Evolutionary conservation across 257 asterid species (phyloP).

Genomic region (Rauvolfia tetraphylla): DNA sequence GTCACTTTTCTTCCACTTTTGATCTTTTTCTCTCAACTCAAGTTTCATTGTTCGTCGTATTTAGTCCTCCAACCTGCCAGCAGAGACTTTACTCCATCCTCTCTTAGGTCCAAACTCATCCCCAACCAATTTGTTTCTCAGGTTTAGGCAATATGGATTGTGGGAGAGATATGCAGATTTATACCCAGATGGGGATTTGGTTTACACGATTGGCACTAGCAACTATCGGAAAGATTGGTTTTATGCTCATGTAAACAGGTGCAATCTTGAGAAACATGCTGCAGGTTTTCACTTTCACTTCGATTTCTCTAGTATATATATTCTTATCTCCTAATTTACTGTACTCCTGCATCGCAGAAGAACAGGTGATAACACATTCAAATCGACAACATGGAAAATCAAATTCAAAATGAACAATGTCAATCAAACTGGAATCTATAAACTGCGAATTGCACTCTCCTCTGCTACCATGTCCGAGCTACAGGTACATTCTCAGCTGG

Average conservation of each 20-base stretch:
- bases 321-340: background rate
- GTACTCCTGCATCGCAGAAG: conserved; percentile 35
- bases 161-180: conserved; percentile 84
- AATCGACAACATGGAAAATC: conserved; percentile 74
- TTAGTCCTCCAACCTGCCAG: background rate
- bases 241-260: conserved; percentile 62
- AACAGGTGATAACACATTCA: conserved; percentile 43
- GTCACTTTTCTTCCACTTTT: conserved; percentile 24
- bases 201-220: conserved; percentile 58
- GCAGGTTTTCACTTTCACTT: no score
- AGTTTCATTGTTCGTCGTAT: background rate
- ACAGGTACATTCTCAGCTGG: conserved; percentile 43
- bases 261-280: background rate
- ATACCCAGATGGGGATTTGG: conserved; percentile 60
- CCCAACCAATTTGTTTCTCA: conserved; percentile 18
- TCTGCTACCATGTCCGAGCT: conserved; percentile 57
- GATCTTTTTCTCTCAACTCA: background rate
- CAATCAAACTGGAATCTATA: conserved; percentile 42
- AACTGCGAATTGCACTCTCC: conserved; percentile 63
- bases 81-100: background rate
- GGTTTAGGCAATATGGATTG: conserved; percentile 84
- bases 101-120: background rate
- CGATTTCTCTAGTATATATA: background rate
- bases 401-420: conserved; percentile 44
- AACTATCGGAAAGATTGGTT: conserved; percentile 72